These are phyloP conservation scores for Scheffersomyces lignicola DNA, from an alignment of 1,139 yeast genomes.

Conservation along the genomic window DNA sequence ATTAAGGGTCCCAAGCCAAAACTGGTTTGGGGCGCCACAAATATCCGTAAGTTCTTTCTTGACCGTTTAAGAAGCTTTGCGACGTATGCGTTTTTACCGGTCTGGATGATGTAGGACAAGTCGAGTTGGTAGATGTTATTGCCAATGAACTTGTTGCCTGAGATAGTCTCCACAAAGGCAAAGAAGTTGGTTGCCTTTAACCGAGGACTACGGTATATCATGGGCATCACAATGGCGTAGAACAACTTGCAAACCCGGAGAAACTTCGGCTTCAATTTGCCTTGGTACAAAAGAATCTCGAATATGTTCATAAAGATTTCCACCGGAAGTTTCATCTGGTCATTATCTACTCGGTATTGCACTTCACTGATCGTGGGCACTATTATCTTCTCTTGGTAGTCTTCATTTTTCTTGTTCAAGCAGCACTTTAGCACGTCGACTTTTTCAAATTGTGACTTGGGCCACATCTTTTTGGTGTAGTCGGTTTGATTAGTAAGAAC, in stretches of 20 bases:
- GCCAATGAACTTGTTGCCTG: constrained; percentile 43
- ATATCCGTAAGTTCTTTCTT: constrained; percentile 57
- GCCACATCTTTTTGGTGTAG: constrained; percentile 36
- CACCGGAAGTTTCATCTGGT: constrained; percentile 45
- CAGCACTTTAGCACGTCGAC: constrained; percentile 44
- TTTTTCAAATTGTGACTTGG: constrained; percentile 46
- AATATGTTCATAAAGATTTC: constrained; percentile 62
- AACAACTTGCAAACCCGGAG: constrained; percentile 63
- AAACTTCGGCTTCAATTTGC: constrained; percentile 48
- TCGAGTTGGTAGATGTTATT: constrained; percentile 57
- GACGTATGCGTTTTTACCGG: constrained; percentile 91
- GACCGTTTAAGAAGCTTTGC: constrained; percentile 80
- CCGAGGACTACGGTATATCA: constrained; percentile 62
- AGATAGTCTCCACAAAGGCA: constrained; percentile 70
- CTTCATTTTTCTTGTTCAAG: constrained; percentile 19
- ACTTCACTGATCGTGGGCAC: neutral
- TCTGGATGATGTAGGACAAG: constrained; percentile 75
- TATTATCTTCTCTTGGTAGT: constrained; percentile 15
- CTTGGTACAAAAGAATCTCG: constrained; percentile 33
- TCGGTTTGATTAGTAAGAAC: constrained; percentile 28
- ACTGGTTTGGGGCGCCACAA: constrained; percentile 92
- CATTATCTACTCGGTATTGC: constrained; percentile 14
- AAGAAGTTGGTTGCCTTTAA: constrained; percentile 68
- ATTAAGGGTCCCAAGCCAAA: constrained; percentile 89
- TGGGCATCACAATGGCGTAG: constrained; percentile 58